Base-by-base conservation (phyloP, 306 rosid genomes). In the Herpetospermum pedunculosum region DNA sequence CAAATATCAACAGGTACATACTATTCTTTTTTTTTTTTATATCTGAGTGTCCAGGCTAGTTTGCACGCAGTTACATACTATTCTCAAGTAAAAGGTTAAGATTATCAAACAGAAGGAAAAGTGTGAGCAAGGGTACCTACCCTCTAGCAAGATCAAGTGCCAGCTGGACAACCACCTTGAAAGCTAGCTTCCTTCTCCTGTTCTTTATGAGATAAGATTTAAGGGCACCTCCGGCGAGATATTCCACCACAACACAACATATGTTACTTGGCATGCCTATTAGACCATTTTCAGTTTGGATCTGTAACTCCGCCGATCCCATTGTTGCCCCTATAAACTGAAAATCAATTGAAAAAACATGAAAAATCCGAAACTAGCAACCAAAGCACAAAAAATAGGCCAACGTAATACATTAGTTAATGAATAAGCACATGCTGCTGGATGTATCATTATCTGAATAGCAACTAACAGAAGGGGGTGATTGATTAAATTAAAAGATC, bases 141-240 rank as follows among this genome's bases (percentile, higher is more conserved):
- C 98, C 98, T 87, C 98, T 84, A 40, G 98, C 94, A 79, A 94
- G 96, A 89, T 94, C 98, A 52, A 89, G 88, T 57, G 91, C 97
- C 79, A 94, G 82, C 90, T 94, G 98, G 82, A 83, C 84, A 74
- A 94, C 97, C 35, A 94, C 88, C 82, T 86, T 91, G 74, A 91
- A 94, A 75, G 97, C 88, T 83, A 94, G 84, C 76, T 94, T 94
- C 90, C 90, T 91, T 82, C 94, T 85, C 87, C 95, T 80, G 84
- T 94, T 94, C 83, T 91, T 94, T 74, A 94, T 94, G 58, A 94
- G 90, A 85, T 76, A 94, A 50, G 92, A 77, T 81, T 94, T 94
- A 64, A 94, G 82, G 29, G 90, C 74, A 67, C 98, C 98, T 35
- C 97, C 98, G 1, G 92, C 85, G 28, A 91, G 96, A 88, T 94